These are phyloP conservation scores for Syzygium jambos DNA, from an alignment of 345 rosid genomes.

Conservation along the genomic window DNA sequence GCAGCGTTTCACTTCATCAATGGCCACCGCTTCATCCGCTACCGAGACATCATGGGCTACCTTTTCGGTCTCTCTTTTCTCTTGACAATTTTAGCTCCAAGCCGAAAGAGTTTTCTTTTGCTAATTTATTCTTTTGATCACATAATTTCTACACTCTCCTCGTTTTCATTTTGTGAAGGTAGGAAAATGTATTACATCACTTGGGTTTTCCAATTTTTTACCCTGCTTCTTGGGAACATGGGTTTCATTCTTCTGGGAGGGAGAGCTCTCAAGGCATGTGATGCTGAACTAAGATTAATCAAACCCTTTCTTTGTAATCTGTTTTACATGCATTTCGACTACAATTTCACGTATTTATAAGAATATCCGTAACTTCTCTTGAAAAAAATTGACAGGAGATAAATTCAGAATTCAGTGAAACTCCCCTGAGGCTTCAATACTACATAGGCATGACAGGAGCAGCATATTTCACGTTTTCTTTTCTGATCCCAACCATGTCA, in stretches of 20 bases:
- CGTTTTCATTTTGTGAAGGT: slow-evolving; percentile 3
- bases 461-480: slow-evolving; percentile 13
- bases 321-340: no score
- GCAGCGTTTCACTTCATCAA: slow-evolving; percentile 18
- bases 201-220: slow-evolving; percentile 12
- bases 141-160: background rate
- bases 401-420: slow-evolving; percentile 3
- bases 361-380: background rate
- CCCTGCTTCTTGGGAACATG: slow-evolving; percentile 14
- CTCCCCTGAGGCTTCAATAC: slow-evolving; percentile 20
- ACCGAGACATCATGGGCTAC: slow-evolving; percentile 22
- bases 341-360: background rate
- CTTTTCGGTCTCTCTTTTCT: slow-evolving; percentile 2
- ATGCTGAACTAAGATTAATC: background rate
- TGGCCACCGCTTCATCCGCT: slow-evolving; percentile 20
- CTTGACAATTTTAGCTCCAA: background rate
- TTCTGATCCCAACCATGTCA: slow-evolving; percentile 17
- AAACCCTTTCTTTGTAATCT: no score
- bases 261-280: slow-evolving; percentile 19
- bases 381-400: slow-evolving; percentile 6
- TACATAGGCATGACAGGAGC: slow-evolving; percentile 16
- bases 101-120: background rate
- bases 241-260: slow-evolving; percentile 31
- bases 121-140: background rate
- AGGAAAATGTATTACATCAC: slow-evolving; percentile 11